phyloP scores from a whole-genome alignment of 2,329 filamentous ascomycete genomes.

The Xylogone sp. region DNA sequence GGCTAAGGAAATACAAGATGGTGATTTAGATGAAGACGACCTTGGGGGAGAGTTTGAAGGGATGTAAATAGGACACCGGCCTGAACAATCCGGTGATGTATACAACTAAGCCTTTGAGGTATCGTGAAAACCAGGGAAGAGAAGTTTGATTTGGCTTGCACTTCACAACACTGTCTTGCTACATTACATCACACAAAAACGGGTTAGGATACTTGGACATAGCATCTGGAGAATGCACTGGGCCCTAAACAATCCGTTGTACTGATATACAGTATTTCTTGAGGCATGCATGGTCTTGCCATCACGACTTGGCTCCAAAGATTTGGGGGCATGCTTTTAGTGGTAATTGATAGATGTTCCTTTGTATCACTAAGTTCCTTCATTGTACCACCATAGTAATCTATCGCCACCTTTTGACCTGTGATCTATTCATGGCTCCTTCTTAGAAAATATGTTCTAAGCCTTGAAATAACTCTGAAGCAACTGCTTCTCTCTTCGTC shows the following conservation, averaged over 20 bases:
- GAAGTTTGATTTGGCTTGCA: constrained; percentile 21
- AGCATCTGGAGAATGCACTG: constrained; percentile 1
- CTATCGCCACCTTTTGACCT: too few species aligned
- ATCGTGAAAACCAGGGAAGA: not conserved
- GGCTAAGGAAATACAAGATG: constrained; percentile 98
- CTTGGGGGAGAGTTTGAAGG: constrained; percentile 94
- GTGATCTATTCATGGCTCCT: too few species aligned
- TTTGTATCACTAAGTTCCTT: constrained; percentile 2
- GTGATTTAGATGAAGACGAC: constrained; percentile 94
- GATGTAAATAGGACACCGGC: constrained; percentile 56
- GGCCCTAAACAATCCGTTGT: not conserved
- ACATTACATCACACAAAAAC: constrained; percentile 10
- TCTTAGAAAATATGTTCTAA: too few species aligned
- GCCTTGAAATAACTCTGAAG: too few species aligned
- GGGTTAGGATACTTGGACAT: constrained; percentile 3
- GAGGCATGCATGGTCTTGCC: not conserved
- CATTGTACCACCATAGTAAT: too few species aligned
- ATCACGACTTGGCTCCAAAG: not conserved
- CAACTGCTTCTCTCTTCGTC: too few species aligned
- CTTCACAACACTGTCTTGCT: constrained; percentile 27
- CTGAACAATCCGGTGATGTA: constrained; percentile 10
- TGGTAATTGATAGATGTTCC: constrained; percentile 22
- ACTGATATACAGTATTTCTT: not conserved
- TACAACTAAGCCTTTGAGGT: constrained; percentile 11
- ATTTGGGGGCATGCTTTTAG: constrained; percentile 1